A percentile compares a stretch with the other conserved stretches of the same genome.
These are phyloP conservation scores for Linaria vulgaris DNA, from an alignment of 257 asterid genomes.

Conservation along the genomic window DNA sequence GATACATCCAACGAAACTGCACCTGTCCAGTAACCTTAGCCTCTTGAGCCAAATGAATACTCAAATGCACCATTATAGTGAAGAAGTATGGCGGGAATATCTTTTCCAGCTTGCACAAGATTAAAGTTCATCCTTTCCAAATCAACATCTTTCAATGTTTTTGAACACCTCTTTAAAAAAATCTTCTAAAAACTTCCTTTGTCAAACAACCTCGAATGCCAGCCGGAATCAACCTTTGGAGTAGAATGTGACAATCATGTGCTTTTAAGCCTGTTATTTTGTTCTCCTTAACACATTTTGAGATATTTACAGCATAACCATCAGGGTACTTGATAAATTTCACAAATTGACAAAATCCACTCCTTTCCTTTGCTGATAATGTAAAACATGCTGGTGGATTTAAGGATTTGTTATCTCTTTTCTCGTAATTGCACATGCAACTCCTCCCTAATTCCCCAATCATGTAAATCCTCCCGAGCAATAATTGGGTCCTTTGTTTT, in stretches of 20 bases:
- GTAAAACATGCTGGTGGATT: not conserved
- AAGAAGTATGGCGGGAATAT: too few relatives aligned
- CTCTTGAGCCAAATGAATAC: too few relatives aligned
- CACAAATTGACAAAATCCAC: not conserved
- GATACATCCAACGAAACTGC: too few relatives aligned
- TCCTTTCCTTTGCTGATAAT: not conserved
- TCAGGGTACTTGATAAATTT: not conserved
- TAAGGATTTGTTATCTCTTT: not conserved
- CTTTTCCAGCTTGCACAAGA: too few relatives aligned
- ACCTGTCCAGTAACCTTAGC: too few relatives aligned
- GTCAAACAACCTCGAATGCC: not conserved
- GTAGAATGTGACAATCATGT: not conserved
- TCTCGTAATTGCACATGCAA: not conserved
- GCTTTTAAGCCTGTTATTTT: not conserved
- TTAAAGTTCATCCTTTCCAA: too few relatives aligned
- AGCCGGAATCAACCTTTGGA: not conserved
- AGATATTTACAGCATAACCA: not conserved
- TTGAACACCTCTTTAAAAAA: not conserved
- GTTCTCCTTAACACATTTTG: not conserved
- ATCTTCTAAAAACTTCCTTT: not conserved
- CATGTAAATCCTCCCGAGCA: not conserved
- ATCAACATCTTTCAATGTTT: not conserved
- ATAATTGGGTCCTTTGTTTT: not conserved
- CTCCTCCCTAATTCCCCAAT: not conserved
- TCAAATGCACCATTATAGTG: too few relatives aligned